Base-by-base conservation (phyloP, 2,329 filamentous ascomycete genomes). In the Lachnellula hyalina region DNA sequence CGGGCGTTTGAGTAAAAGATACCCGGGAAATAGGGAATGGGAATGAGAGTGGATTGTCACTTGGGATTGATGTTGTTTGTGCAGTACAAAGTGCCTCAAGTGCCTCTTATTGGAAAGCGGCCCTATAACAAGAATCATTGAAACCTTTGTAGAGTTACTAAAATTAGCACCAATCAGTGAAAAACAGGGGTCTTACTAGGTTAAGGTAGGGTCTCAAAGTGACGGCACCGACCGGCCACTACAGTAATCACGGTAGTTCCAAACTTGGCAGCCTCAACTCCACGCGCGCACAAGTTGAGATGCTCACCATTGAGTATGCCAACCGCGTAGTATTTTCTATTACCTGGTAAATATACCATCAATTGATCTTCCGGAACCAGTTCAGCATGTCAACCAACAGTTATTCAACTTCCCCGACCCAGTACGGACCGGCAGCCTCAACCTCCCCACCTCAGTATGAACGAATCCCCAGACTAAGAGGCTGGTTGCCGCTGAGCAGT, bases 401-500 rank as follows among this genome's bases (percentile, higher is more conserved):
- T 11, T 48, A 57, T 25, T 38, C 49, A 17, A 40, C 15, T 1
- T 63, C 62, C 14, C 61, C 65, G 12, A 62, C 61, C 4, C 46
- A 55, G 34, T 61, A 47, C 51, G 56, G 61, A 9, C 58, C 28
- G 3, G 9, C 28, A 32, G 42, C 53, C 11, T 38, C 49, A 17
- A n/a, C 15, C 2, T 63, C 62, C n/a, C 61, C 65, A 12, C 63
- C 61, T 7, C 46, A 55, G 34, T 60, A 47, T 52, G 56, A 60
- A 9, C 58, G 61, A 38, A 60, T 65, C 25, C 48, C 63, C 25
- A 52, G 56, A n/a, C 61, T 64, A 15, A 53, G 52, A 42, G 64
- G 63, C 8, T 70, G 63, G 48, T 52, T 69, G 1, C 58, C 63
- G 8, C 60, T 68, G 35, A 62, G 42, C 35, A 51, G 44, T 12